phyloP scores from a whole-genome alignment of 495 filamentous ascomycete genomes.

The Neurospora africana region DNA sequence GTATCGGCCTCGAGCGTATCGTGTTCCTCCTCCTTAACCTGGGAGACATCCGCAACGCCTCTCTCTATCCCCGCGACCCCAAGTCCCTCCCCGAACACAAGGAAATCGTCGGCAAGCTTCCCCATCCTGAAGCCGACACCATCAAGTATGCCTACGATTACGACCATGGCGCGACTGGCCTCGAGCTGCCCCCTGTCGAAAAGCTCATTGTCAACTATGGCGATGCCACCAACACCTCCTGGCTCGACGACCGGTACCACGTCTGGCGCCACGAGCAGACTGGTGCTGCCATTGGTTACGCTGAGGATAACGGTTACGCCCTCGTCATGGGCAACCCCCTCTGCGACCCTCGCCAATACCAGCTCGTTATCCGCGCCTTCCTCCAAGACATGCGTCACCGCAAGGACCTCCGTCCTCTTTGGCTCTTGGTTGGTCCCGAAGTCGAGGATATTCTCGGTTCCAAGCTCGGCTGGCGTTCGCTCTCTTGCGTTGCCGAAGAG shows the following conservation, averaged over 20 bases:
- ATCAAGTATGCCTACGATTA: conserved; percentile 42
- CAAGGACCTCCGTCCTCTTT: conserved; percentile 65
- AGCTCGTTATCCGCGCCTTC: conserved; percentile 58
- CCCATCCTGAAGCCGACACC: conserved; percentile 72
- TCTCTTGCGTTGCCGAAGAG: conserved; percentile 77
- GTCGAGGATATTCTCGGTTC: conserved; percentile 65
- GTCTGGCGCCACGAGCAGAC: conserved; percentile 70
- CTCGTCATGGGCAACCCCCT: conserved; percentile 75
- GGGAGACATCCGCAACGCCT: conserved; percentile 81
- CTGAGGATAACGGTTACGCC: conserved; percentile 58
- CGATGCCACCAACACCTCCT: conserved; percentile 78
- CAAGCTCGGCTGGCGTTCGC: conserved; percentile 69
- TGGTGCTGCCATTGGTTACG: conserved; percentile 70
- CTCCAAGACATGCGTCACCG: conserved; percentile 59
- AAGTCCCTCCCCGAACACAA: conserved; percentile 58
- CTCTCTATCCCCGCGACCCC: conserved; percentile 75
- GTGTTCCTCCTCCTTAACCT: conserved; percentile 74
- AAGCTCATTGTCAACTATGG: conserved; percentile 84
- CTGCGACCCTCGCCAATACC: conserved; percentile 62
- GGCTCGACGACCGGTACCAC: conserved; percentile 71
- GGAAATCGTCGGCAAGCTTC: conserved; percentile 36
- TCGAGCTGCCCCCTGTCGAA: conserved; percentile 59
- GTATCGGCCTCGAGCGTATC: conserved; percentile 80
- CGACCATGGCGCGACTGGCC: conserved; percentile 27
- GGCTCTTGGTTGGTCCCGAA: conserved; percentile 60